Evolutionary conservation across 73 alveolate species (phyloP), one percentile per base, ranked within the genome.

Genomic region (Stentor roeselii): DNA sequence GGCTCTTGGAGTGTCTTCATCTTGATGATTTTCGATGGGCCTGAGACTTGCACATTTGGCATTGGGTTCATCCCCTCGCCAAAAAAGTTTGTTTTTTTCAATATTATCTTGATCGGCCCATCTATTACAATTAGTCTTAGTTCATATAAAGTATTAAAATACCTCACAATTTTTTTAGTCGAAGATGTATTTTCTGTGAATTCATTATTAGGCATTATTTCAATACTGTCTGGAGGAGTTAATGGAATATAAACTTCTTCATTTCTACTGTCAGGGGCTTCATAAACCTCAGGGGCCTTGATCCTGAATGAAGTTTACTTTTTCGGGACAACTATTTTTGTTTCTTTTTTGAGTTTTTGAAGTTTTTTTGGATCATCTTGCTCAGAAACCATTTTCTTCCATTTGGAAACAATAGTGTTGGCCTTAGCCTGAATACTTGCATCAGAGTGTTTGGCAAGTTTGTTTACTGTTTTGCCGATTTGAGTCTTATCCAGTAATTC

Each of bases 21-120:
- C 74, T n/a, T 31, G 15, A 21, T n/a, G 74, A 31, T 31, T n/a
- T n/a, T 58, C 74, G 15, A 21, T n/a, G 27, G 74, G 74, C 27
- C 74, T n/a, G 27, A 58, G 2, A 21, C 35, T 21, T 58, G 74
- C 74, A 58, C 74, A 58, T 58, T 58, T 58, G 3, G 92, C 92
- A 67, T 75, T 61, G 34, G 92, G 92, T 82, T 58, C 85, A 58
- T 87, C 92, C 41, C 75, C 83, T 84, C 59, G 40, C 31, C 83
- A 82, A 82, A 87, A 87, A 87, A 40, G 75, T 76, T 87, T 87
- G 11, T 83, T 76, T 3, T 34, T 14, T 75, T 87, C 92, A 21
- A 87, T 21, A 30, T 50, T 42, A 30, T 87, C 92, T 3, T 74
- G 86, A n/a, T 78, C 78, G 59, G 38, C 21, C 89, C 88, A 87